These are phyloP conservation scores for Leccinum pellstonianum DNA, from an alignment of 768 basidiomycete genomes.

Conservation along the genomic window DNA sequence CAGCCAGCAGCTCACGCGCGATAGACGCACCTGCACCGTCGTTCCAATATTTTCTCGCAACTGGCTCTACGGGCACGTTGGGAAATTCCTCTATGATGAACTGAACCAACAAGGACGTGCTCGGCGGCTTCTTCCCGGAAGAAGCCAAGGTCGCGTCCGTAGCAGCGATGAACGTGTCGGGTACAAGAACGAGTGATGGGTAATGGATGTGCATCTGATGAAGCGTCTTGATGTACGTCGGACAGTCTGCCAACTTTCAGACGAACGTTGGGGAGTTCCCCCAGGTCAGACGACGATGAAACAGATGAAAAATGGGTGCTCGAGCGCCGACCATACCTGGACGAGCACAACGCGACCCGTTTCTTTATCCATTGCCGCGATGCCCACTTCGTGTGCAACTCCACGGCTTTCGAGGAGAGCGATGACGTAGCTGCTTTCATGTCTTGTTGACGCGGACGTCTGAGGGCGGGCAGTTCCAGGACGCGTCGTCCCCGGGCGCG, in stretches of 20 bases:
- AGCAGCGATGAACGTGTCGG: slow-evolving; percentile 73
- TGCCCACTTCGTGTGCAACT: slow-evolving; percentile 79
- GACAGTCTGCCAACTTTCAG: slow-evolving; percentile 73
- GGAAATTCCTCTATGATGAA: slow-evolving; percentile 76
- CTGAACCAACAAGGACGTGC: slow-evolving; percentile 65
- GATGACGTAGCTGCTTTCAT: slow-evolving; percentile 62
- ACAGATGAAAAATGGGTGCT: not conserved
- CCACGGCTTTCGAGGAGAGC: slow-evolving; percentile 78
- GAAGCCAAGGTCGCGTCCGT: slow-evolving; percentile 48
- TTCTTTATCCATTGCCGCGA: slow-evolving; percentile 81
- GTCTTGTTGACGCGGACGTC: slow-evolving; percentile 57
- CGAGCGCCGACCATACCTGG: slow-evolving; percentile 51
- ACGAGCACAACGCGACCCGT: slow-evolving; percentile 74
- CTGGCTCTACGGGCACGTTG: slow-evolving; percentile 61
- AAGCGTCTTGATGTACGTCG: slow-evolving; percentile 85
- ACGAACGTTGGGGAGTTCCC: not conserved
- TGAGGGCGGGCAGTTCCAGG: slow-evolving; percentile 52
- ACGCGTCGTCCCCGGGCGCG: slow-evolving; percentile 46
- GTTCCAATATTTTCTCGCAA: slow-evolving; percentile 83
- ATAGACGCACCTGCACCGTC: slow-evolving; percentile 60
- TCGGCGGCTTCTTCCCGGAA: slow-evolving; percentile 42
- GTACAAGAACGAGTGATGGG: slow-evolving; percentile 72
- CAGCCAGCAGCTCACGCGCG: not conserved
- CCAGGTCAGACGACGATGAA: slow-evolving; percentile 1
- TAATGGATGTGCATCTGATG: slow-evolving; percentile 81